Percentiles rank a stretch among this genome's conserved stretches.
Conservation (phyloP, 73 alveolate species). For the Paramecium caudatum region DNA sequence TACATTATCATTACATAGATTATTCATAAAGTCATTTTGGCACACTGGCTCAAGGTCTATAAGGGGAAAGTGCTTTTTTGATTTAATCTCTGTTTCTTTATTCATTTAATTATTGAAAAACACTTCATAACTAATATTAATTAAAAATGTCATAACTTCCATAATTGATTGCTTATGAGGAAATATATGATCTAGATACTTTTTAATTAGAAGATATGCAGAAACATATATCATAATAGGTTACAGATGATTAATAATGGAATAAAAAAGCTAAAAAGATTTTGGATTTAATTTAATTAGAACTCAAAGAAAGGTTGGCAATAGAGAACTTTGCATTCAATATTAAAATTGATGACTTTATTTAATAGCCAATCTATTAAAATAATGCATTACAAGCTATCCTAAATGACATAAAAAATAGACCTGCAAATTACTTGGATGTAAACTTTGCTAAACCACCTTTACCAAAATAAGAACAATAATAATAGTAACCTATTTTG, state of each 20-base stretch:
- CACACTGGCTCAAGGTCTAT: too few relatives aligned
- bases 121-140: too few relatives aligned
- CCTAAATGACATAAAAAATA: slow-evolving; percentile 57
- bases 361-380: slow-evolving; percentile 52
- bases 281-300: slow-evolving; percentile 48
- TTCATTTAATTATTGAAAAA: too few relatives aligned
- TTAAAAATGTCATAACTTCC: slow-evolving; percentile 64
- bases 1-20: too few relatives aligned
- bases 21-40: too few relatives aligned
- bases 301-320: slow-evolving; percentile 69
- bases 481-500: neutral
- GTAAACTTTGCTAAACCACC: neutral
- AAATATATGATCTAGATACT: slow-evolving; percentile 71
- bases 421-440: slow-evolving; percentile 41
- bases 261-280: slow-evolving; percentile 54
- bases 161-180: slow-evolving; percentile 57
- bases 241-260: slow-evolving; percentile 66
- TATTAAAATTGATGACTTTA: neutral
- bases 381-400: slow-evolving; percentile 55
- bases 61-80: too few relatives aligned
- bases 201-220: slow-evolving; percentile 49
- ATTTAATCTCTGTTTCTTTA: too few relatives aligned
- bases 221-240: neutral
- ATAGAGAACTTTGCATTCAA: slow-evolving; percentile 72
- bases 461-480: neutral